Evolutionary conservation across 371 early-diverging fungal genomes (phyloP).

Genomic region (Fennellomyces sp.): DNA sequence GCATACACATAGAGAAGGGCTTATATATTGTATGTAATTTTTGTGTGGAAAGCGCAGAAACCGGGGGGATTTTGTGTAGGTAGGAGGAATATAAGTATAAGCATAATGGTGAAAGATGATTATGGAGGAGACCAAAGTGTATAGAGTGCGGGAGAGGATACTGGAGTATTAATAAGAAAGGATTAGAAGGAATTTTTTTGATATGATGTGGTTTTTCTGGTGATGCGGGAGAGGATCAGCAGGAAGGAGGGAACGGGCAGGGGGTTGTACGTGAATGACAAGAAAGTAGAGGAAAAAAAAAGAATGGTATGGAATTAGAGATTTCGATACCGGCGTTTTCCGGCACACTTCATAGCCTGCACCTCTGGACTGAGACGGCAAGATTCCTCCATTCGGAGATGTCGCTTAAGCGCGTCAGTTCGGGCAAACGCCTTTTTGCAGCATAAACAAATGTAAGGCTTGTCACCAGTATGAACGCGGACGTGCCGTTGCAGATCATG

Average conservation of each 20-base stretch:
- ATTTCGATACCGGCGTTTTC: conserved; percentile 33
- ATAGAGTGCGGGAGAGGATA: background rate
- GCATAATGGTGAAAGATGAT: background rate
- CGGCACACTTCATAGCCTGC: conserved; percentile 44
- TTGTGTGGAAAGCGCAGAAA: background rate
- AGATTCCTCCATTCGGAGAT: conserved; percentile 56
- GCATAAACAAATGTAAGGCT: conserved; percentile 60
- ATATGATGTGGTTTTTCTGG: background rate
- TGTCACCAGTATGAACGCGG: conserved; percentile 65
- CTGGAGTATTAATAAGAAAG: background rate
- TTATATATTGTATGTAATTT: background rate
- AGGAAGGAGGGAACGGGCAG: conserved; percentile 1
- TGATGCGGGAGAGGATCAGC: background rate
- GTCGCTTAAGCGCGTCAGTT: conserved; percentile 67
- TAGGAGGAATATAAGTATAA: background rate
- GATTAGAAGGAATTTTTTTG: background rate
- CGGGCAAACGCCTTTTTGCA: conserved; percentile 68
- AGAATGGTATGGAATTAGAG: conserved; percentile 12
- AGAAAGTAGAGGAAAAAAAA: background rate
- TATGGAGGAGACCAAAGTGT: background rate
- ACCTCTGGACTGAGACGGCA: conserved; percentile 51
- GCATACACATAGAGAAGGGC: conserved; percentile 2
- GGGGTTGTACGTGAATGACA: background rate
- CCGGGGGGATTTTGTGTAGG: background rate
- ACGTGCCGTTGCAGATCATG: conserved; percentile 52